Evolutionary conservation across 768 basidiomycete species (phyloP), one percentile per base, ranked within the genome.

Genomic region (Lenzites betulinus): DNA sequence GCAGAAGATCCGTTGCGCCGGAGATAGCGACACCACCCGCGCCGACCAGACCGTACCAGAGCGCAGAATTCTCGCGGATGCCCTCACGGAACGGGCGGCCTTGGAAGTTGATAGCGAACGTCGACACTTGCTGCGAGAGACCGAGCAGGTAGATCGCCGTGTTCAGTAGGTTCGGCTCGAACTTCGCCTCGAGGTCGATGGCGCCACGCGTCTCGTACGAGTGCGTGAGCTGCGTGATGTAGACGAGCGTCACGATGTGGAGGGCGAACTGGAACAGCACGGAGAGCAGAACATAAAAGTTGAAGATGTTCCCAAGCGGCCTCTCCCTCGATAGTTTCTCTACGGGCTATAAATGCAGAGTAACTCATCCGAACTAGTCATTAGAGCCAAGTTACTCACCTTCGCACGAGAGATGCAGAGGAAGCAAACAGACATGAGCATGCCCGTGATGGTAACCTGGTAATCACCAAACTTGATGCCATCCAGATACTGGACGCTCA

Each of bases 401-500:
- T 95, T 94, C 13, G 96, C 96, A 8, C 96, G 84, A 30, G 96
- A 99, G 60, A 99, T 98, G 73, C 95, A 98, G 72, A 97, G 77
- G 85, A 99, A 99, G 74, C 96, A 99, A 28, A 98, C 92, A 28
- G 92, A 95, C 95, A 99, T 97, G 70, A 98, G 79, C 82, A 93
- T 89, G 22, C 97, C 97, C 1, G 92, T 97, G 61, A 99, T 87
- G 1, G 96, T 98, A 35, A 97, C 90, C 71, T 99, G 96, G 72
- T 99, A 99, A 72, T 99, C 97, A 15, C 97, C 97, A 74, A 95
- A 98, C 75, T 98, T 98, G 82, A 99, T 98, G 20, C 97, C 97
- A 64, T 98, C 96, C 2, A 99, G 81, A 70, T 99, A 98, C 73
- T 96, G 95, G 30, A 98, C 97, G 66, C 92, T 95, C 62, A 98